A percentile compares a stretch with the other conserved stretches of the same genome.
phyloP scores from a whole-genome alignment of 2,329 filamentous ascomycete species.

The Rachicladosporium sp. region DNA sequence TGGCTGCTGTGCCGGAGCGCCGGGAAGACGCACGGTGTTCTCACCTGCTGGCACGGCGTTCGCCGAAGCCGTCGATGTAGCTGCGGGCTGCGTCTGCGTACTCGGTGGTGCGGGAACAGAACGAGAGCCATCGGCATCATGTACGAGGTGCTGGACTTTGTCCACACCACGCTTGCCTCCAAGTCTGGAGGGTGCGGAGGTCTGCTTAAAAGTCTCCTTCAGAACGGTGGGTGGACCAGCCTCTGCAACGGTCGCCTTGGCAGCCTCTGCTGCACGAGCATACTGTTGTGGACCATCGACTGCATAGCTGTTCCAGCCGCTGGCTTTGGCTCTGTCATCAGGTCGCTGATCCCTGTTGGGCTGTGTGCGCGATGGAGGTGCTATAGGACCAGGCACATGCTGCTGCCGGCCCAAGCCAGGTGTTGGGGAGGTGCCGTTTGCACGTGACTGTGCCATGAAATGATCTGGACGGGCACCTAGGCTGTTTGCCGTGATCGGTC shows the following conservation, averaged over 20 bases:
- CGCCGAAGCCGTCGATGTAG: slow-evolving; percentile 11
- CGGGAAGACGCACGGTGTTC: slow-evolving; percentile 22
- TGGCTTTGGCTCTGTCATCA: background rate
- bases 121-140: slow-evolving; percentile 18
- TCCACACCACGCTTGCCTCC: slow-evolving; percentile 5
- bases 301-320: slow-evolving; percentile 20
- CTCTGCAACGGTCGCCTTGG: slow-evolving; percentile 11
- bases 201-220: slow-evolving; percentile 26
- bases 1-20: too few relatives aligned
- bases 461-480: slow-evolving; percentile 15
- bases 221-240: slow-evolving; percentile 3
- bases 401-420: slow-evolving; percentile 18
- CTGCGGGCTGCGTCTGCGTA: slow-evolving; percentile 22
- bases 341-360: slow-evolving; percentile 8
- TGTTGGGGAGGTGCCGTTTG: slow-evolving; percentile 19
- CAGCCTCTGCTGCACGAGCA: slow-evolving; percentile 6
- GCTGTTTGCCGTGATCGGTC: too few relatives aligned
- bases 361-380: slow-evolving; percentile 22
- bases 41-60: slow-evolving; percentile 7
- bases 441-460: slow-evolving; percentile 14
- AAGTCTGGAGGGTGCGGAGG: slow-evolving; percentile 6
- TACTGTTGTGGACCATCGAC: too few relatives aligned
- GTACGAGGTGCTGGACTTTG: slow-evolving; percentile 17
- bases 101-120: slow-evolving; percentile 21
- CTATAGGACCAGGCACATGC: slow-evolving; percentile 23